phyloP scores from a whole-genome alignment of 2,329 filamentous ascomycete genomes.

The Aspergillus floridensis region DNA sequence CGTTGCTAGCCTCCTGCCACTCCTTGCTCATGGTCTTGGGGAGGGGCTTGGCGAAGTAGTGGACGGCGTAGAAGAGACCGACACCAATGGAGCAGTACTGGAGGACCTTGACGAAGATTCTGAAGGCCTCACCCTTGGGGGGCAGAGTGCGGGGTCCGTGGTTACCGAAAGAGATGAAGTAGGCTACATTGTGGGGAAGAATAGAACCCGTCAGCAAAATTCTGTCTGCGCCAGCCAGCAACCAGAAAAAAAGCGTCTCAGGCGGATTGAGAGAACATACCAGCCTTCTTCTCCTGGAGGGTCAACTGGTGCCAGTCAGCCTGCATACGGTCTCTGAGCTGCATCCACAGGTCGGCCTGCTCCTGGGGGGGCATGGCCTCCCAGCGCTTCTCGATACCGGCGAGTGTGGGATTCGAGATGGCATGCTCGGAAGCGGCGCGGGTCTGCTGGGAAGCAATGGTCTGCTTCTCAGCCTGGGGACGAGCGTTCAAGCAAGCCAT shows the following conservation, averaged over 20 bases:
- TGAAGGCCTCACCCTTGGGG: conserved; percentile 81
- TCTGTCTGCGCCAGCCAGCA: conserved; percentile 6
- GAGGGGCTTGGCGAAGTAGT: conserved; percentile 66
- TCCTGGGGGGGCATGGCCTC: conserved; percentile 96
- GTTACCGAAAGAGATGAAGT: conserved; percentile 97
- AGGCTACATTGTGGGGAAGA: conserved; percentile 60
- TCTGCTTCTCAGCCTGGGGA: conserved; percentile 31
- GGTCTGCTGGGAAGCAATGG: conserved; percentile 49
- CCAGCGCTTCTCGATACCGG: conserved; percentile 99
- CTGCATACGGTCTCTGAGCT: conserved; percentile 97
- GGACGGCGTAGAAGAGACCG: conserved; percentile 69
- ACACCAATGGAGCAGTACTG: conserved; percentile 66
- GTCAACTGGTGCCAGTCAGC: conserved; percentile 94
- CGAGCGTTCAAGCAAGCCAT: conserved; percentile 39
- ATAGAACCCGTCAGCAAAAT: conserved; percentile 24
- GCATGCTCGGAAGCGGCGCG: conserved; percentile 72
- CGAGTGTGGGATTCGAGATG: conserved; percentile 95
- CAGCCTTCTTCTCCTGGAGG: conserved; percentile 96
- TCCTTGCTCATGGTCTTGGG: conserved; percentile 94
- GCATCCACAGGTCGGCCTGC: conserved; percentile 99
- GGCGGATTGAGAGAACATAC: conserved; percentile 59
- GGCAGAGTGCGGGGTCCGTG: conserved; percentile 84
- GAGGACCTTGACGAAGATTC: conserved; percentile 70
- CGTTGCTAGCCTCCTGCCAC: conserved; percentile 93
- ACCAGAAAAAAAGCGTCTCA: not conserved